Percentiles rank a stretch among this genome's conserved stretches.
phyloP scores from a whole-genome alignment of 805 yeast species.

The Zygosaccharomyces gambellarensis region DNA sequence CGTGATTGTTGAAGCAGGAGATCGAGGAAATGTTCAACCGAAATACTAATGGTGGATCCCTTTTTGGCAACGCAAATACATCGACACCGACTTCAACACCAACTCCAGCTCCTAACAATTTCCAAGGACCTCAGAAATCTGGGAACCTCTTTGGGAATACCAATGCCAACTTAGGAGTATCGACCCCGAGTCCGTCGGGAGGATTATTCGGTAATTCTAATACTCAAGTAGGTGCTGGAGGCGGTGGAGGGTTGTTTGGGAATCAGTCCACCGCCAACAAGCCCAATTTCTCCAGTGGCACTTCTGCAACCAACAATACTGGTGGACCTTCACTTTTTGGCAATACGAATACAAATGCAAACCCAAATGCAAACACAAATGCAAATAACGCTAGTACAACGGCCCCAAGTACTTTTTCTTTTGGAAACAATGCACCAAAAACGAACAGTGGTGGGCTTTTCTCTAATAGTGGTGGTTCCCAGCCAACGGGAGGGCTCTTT shows the following conservation, averaged over 20 bases:
- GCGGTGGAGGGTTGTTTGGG: conserved; percentile 10
- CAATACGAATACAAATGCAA: conserved; percentile 13
- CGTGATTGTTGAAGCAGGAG: neutral
- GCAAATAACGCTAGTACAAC: conserved; percentile 1
- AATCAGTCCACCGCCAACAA: conserved; percentile 4
- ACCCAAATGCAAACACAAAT: conserved; percentile 6
- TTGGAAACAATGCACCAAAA: neutral
- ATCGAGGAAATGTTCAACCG: conserved; percentile 18
- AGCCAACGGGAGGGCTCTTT: conserved; percentile 17
- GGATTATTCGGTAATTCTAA: conserved; percentile 29
- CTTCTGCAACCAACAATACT: conserved; percentile 1
- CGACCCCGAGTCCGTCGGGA: conserved; percentile 31
- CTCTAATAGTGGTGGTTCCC: conserved; percentile 17
- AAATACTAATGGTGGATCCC: conserved; percentile 21
- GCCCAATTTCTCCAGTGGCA: conserved; percentile 2
- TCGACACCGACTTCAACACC: conserved; percentile 35
- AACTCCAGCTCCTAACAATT: conserved; percentile 22
- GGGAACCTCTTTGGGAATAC: conserved; percentile 24
- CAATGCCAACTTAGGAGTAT: conserved; percentile 17
- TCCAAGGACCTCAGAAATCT: conserved; percentile 22
- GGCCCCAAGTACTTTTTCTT: conserved; percentile 2
- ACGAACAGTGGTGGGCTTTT: conserved; percentile 18
- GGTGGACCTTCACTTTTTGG: conserved; percentile 24
- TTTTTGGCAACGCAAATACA: conserved; percentile 28
- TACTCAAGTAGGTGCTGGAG: conserved; percentile 4